Evolutionary conservation across 2,329 filamentous ascomycete species (phyloP).

Genomic region (Chaetomiaceae sp.): DNA sequence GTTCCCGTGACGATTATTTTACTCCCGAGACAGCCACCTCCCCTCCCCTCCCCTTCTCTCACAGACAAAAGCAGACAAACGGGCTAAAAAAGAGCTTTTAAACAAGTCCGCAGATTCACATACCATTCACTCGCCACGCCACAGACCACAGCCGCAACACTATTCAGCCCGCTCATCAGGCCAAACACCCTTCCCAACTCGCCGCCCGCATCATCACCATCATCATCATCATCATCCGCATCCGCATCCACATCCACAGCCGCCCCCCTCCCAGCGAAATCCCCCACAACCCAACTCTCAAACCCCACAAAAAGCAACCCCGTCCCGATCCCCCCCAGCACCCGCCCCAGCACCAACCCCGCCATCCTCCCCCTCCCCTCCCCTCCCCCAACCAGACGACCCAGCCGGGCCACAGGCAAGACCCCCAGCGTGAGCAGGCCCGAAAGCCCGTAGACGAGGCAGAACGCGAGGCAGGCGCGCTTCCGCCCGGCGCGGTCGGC

Average conservation of each 20-base stretch:
- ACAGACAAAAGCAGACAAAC: no score
- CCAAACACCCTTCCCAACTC: neutral
- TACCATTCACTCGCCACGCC: neutral
- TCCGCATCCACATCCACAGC: no score
- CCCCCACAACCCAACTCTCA: neutral
- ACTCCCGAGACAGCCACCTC: no score
- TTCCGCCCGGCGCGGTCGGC: neutral
- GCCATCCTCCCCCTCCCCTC: constrained; percentile 3
- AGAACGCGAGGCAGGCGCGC: neutral
- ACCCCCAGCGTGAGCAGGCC: neutral
- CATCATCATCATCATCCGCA: no score
- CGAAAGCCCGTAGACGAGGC: neutral
- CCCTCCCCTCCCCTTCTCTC: no score
- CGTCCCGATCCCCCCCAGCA: neutral
- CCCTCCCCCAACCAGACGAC: neutral
- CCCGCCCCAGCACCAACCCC: neutral
- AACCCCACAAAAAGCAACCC: neutral
- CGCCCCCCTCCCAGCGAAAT: neutral
- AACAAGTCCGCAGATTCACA: no score
- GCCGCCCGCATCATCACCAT: neutral
- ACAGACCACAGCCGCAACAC: neutral
- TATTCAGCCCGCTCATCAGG: neutral
- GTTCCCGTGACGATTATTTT: no score
- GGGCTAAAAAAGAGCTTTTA: no score
- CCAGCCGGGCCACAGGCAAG: neutral